Percentiles rank a stretch among this genome's conserved stretches.
These are phyloP conservation scores for Myrmaecium sp. DNA, from an alignment of 2,329 filamentous ascomycete species.

Conservation along the genomic window DNA sequence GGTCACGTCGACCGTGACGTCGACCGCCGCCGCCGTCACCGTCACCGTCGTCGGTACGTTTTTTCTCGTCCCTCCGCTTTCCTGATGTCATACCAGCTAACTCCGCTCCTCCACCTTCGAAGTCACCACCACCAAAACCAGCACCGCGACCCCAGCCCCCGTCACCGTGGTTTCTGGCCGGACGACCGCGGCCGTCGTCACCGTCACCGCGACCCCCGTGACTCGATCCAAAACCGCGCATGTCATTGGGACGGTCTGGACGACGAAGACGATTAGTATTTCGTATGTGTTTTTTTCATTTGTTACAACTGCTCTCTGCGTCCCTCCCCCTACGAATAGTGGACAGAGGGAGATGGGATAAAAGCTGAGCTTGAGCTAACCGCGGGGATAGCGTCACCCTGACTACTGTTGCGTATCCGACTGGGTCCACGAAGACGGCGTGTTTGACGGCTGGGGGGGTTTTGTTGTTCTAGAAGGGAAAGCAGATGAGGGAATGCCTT, in stretches of 20 bases:
- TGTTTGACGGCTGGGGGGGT: too few species aligned
- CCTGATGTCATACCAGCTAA: not conserved
- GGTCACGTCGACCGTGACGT: constrained; percentile 10
- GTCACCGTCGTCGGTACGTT: constrained; percentile 7
- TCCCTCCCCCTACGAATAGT: too few species aligned
- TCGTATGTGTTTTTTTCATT: constrained; percentile 7
- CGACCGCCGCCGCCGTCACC: constrained; percentile 8
- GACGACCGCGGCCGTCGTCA: constrained; percentile 7
- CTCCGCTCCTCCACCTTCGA: constrained; percentile 2
- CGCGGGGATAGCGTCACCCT: too few species aligned
- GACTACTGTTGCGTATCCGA: too few species aligned
- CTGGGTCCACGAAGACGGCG: too few species aligned
- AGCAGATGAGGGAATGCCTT: too few species aligned
- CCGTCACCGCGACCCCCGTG: constrained; percentile 12
- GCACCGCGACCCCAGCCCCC: constrained; percentile 10
- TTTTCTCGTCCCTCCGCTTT: too few species aligned
- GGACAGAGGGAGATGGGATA: too few species aligned
- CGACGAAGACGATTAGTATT: constrained; percentile 7
- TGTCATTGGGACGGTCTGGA: constrained; percentile 8
- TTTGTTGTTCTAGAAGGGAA: too few species aligned
- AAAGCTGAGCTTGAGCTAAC: too few species aligned
- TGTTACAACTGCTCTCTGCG: too few species aligned
- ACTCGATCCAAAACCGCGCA: constrained; percentile 10
- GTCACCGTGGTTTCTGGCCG: constrained; percentile 10
- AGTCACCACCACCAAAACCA: constrained; percentile 5